Conservation (phyloP, 257 asterid species). For the Solanum chiquidenum region DNA sequence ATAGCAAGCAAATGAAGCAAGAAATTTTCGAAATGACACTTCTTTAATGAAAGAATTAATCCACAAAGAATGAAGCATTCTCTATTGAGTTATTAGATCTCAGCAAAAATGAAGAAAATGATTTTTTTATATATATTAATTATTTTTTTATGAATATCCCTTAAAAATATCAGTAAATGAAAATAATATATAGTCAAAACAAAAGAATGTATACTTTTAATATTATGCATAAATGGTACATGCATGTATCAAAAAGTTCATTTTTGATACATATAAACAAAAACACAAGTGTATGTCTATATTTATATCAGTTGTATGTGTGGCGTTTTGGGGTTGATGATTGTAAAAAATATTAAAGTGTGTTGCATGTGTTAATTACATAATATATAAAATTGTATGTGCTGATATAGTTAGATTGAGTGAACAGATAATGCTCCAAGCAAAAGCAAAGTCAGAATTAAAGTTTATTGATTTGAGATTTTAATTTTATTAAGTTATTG, state of each 20-base stretch:
- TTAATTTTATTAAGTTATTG: neutral
- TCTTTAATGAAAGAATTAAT: no score
- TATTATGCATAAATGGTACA: no score
- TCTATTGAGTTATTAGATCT: no score
- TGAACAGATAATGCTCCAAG: rapidly evolving
- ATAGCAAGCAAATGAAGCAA: no score
- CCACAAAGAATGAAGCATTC: no score
- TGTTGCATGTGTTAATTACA: neutral
- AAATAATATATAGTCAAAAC: no score
- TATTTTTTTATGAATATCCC: no score
- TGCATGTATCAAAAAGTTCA: neutral
- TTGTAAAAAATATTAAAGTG: neutral
- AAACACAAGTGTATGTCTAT: neutral
- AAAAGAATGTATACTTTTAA: no score
- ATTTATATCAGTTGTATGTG: neutral
- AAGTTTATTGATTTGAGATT: neutral
- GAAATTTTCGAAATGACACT: no score
- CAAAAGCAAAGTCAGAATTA: neutral
- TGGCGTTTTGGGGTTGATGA: neutral
- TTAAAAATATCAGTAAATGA: no score
- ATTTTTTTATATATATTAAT: no score
- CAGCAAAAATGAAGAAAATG: no score
- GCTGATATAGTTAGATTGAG: neutral
- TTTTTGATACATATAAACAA: neutral
- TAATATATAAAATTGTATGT: neutral